Base-by-base conservation (phyloP, 768 basidiomycete genomes). In the Suillus variegatus region DNA sequence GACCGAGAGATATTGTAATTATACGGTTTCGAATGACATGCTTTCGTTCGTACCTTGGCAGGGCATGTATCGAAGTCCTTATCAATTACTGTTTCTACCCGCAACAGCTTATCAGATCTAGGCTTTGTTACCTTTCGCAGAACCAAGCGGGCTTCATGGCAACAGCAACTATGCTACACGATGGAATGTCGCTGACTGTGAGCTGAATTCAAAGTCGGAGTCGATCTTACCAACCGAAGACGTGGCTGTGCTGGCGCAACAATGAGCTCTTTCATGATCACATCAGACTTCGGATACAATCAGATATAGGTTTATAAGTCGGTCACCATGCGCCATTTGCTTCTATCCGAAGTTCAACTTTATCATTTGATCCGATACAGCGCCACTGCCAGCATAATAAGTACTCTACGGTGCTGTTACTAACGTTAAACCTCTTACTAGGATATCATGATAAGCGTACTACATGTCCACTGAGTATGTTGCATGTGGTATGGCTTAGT, bases 341-440 rank as follows among this genome's bases (percentile, higher is more conserved):
- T 60, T 60, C 58, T 60, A 43, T 60, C 25, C 32, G 32, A 32
- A 54, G 52, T 55, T 55, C 20, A 35, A 6, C 12, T 55, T 55
- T 18, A 54, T 55, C 12, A n/a, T 55, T 35, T 55, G 20, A 18
- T 41, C 58, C 28, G 58, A 43, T 60, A 20, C 18, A 55, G 54
- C 20, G 54, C 54, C 54, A 57, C 40, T 60, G 40, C 38, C 25
- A 58, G 40, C 38, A 58, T 58, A 25, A 58, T 57, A 22, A 14
- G 36, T 56, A n/a, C n/a, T 51, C 51, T 51, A 13, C 14, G 8
- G 4, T 52, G 8, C 32, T 35, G 18, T 35, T 6, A 25, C 13
- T 32, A 32, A 28, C 16, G 51, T 52, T 52, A 25, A 46, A 47
- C n/a, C 4, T n/a, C 9, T 52, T 28, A 28, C 32, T 18, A 18